Evolutionary conservation across 306 rosid genomes (phyloP), one percentile per base, ranked within the genome.

Genomic region (Citrullus amarus): DNA sequence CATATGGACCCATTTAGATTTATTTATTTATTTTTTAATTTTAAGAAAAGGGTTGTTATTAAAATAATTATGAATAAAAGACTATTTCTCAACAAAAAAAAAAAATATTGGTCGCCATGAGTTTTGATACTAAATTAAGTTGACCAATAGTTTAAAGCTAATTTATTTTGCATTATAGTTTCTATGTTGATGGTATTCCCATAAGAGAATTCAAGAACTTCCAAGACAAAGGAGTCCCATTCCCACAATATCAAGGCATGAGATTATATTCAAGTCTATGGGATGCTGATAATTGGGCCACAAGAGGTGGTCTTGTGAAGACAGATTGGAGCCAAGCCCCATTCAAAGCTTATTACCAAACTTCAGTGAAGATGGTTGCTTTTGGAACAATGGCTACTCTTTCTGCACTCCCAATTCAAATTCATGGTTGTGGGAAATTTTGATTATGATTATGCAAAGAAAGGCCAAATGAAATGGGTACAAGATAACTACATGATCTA

Each of bases 221-320:
- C 15, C 88, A 90, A 78, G 54, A 82, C 7, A 76, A 38, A 4
- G 94, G 97, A 0, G 75, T 90, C 12, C 82, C 89, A 3, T 92
- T 81, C 76, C 94, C 93, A 5, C 85, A 86, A 58, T 87, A 69
- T 1, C 90, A 84, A 11, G 83, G 94, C 0, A 92, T 92, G 94
- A 90, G 83, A 63, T 43, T 91, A 36, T 83, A 88, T 34, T 85
- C 96, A 0, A 91, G 92, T 72, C 82, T 91, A 0, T 91, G 96
- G 96, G 82, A 91, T 60, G 96, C 91, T 22, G 93, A 91, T 79
- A 83, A 88, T 4, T 89, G 97, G 96, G 96, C 96, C 11, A 91
- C 96, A 15, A 91, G 93, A 81, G 97, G 97, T 9, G 97, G 97
- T n/a, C 83, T 89, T 5, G 87, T 88, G 60, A 91, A 91, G 76